A percentile compares a stretch with the other conserved stretches of the same genome.
Conservation (phyloP, 1,284 basidiomycete genomes). For the Ganoderma leucocontextum region DNA sequence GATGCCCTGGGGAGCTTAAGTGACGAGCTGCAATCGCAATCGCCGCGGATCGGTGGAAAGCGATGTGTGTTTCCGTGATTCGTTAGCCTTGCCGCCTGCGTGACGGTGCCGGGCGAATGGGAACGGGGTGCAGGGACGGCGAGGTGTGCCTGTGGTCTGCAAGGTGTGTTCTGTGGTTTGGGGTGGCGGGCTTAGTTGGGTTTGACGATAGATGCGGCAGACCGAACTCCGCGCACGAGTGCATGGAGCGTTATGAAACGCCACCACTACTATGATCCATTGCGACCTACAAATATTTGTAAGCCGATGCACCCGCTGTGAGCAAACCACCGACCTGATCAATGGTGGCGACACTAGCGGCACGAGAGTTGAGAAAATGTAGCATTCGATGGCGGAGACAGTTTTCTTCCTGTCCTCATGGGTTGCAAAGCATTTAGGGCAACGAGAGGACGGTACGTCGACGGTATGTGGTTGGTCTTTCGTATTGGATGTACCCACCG, state of each 20-base stretch:
- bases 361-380: neutral
- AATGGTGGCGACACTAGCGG: neutral
- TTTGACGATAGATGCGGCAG: neutral
- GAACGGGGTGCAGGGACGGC: neutral
- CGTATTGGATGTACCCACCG: neutral
- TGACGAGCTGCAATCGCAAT: neutral
- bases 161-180: neutral
- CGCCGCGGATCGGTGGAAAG: slow-evolving; percentile 1
- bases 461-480: neutral
- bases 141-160: neutral
- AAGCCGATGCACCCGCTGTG: neutral
- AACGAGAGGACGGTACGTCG: no score
- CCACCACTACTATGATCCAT: neutral
- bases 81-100: neutral
- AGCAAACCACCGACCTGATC: neutral
- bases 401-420: neutral
- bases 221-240: neutral
- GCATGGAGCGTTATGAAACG: neutral
- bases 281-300: neutral
- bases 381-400: neutral
- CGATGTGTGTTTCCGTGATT: neutral
- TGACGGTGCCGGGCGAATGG: neutral
- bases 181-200: neutral
- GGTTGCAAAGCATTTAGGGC: no score
- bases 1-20: neutral